Evolutionary conservation across 805 yeast genomes (phyloP).

Genomic region (Zygosaccharomyces lentus): DNA sequence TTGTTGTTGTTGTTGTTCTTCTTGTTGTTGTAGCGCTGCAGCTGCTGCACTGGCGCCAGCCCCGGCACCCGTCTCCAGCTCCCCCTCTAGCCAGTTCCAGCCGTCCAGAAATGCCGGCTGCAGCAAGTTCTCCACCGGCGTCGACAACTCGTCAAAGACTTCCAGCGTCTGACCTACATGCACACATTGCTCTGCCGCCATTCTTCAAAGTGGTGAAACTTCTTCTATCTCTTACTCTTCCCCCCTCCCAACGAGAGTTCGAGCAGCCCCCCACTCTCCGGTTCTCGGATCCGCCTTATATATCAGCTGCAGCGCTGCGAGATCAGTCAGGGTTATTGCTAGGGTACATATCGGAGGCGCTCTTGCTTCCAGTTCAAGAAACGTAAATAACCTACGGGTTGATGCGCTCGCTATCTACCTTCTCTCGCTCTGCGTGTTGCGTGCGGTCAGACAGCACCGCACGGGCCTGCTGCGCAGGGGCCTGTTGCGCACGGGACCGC

Average conservation of each 20-base stretch:
- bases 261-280: not conserved
- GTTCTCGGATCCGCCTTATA: not conserved
- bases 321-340: not conserved
- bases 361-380: not conserved
- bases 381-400: not conserved
- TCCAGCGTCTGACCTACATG: not conserved
- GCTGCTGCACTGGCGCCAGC: slow-evolving; percentile 1
- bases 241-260: not conserved
- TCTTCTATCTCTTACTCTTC: too few relatives aligned
- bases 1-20: too few relatives aligned
- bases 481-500: not conserved
- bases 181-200: not conserved
- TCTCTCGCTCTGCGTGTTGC: too few relatives aligned
- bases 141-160: not conserved
- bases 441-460: too few relatives aligned
- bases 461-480: too few relatives aligned
- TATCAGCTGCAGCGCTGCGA: not conserved
- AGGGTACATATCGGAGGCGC: not conserved
- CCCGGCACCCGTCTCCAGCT: not conserved
- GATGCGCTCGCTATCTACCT: not conserved
- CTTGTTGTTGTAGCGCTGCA: too few relatives aligned
- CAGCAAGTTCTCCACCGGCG: slow-evolving; percentile 1
- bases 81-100: slow-evolving; percentile 1
- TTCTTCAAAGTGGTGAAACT: too few relatives aligned
- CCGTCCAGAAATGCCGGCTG: not conserved